These are phyloP conservation scores for Perkinsus marinus DNA, from an alignment of 169 alveolate species.

Conservation along the genomic window DNA sequence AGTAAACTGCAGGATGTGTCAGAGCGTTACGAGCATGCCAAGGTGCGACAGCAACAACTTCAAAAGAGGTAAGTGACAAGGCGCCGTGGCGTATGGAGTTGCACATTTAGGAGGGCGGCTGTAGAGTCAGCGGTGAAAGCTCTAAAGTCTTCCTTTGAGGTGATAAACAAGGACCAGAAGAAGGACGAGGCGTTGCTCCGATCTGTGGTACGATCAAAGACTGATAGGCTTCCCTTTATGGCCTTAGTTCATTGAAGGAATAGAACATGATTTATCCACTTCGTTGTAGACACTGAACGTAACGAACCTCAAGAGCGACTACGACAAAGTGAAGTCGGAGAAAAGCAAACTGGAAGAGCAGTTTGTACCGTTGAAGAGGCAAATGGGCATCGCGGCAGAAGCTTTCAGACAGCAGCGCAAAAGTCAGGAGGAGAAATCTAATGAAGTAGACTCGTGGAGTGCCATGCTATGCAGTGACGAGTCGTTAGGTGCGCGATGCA, in stretches of 20 bases:
- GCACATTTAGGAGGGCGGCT: not conserved
- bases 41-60: not conserved
- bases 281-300: not conserved
- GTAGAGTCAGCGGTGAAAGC: not conserved
- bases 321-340: not conserved
- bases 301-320: not conserved
- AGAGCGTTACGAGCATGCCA: not conserved
- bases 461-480: not conserved
- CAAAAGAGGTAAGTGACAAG: not conserved
- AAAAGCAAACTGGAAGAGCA: not conserved
- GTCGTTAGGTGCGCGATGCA: not conserved
- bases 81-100: not conserved
- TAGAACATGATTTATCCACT: not conserved
- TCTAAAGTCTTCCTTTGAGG: not conserved
- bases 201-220: not conserved
- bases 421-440: not conserved
- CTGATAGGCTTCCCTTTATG: no score
- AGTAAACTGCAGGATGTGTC: not conserved
- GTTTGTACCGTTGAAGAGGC: not conserved
- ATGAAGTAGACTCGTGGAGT: not conserved
- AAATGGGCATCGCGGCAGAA: not conserved
- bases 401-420: not conserved
- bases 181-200: not conserved
- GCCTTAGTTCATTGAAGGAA: not conserved
- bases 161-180: not conserved